phyloP scores from a whole-genome alignment of 768 basidiomycete genomes.

The Hericium alpestre region DNA sequence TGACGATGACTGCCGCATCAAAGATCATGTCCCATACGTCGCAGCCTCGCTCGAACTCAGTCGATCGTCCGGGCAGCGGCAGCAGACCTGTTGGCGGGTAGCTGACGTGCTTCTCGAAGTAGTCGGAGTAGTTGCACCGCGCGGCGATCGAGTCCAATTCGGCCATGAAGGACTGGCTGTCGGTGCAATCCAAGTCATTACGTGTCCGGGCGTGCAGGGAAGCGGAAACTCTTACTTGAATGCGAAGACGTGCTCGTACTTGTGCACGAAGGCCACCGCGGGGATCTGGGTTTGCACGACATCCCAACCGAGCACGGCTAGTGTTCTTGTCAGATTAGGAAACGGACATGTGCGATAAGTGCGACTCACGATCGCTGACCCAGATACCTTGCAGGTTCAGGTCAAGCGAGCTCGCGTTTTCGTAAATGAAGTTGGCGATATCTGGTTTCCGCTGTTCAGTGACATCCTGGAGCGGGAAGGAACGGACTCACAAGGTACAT shows the following conservation, averaged over 20 bases:
- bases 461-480: conserved; percentile 12
- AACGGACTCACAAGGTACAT: conserved; percentile 41
- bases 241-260: conserved; percentile 57
- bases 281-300: conserved; percentile 65
- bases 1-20: conserved; percentile 46
- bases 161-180: conserved; percentile 52
- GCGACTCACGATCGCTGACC: conserved; percentile 57
- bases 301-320: conserved; percentile 50
- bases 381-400: conserved; percentile 60
- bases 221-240: conserved; percentile 41
- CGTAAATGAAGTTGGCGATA: conserved; percentile 66
- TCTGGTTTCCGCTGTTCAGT: conserved; percentile 27
- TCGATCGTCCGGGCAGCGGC: conserved; percentile 55
- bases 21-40: conserved; percentile 62
- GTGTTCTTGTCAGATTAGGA: neutral
- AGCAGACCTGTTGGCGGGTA: conserved; percentile 60
- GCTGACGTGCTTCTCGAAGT: conserved; percentile 49
- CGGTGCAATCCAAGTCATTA: neutral
- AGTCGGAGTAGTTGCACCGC: conserved; percentile 53
- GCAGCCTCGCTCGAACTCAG: conserved; percentile 38
- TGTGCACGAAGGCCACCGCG: conserved; percentile 63
- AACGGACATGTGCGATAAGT: neutral
- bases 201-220: neutral
- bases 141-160: conserved; percentile 43
- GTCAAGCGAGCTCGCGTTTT: conserved; percentile 39